A percentile compares a stretch with the other conserved stretches of the same genome.
Evolutionary conservation across 768 basidiomycete species (phyloP).

Genomic region (Xerocomellus intermedius): DNA sequence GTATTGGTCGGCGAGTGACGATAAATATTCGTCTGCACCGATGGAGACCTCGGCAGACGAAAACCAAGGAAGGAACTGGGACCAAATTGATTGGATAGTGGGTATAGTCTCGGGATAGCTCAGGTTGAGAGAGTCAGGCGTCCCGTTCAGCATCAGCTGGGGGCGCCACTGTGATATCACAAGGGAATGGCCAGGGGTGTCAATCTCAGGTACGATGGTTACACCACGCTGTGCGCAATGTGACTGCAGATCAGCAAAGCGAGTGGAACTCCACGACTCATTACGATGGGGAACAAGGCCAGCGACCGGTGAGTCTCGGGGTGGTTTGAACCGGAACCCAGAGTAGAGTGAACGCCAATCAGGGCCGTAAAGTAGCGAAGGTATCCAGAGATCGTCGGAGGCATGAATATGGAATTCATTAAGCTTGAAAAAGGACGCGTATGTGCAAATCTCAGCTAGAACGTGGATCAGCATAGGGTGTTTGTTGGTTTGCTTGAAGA

Average conservation of each 20-base stretch:
- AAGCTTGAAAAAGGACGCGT: slow-evolving; percentile 46
- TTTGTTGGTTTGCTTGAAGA: background rate
- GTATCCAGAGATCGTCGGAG: slow-evolving; percentile 44
- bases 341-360: slow-evolving; percentile 43
- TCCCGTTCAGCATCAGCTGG: slow-evolving; percentile 36
- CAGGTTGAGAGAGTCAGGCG: slow-evolving; percentile 39
- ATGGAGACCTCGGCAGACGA: slow-evolving; percentile 42
- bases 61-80: slow-evolving; percentile 41
- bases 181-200: slow-evolving; percentile 45
- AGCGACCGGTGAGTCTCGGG: slow-evolving; percentile 30
- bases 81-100: slow-evolving; percentile 43
- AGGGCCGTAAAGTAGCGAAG: slow-evolving; percentile 36
- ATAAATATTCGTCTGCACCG: slow-evolving; percentile 44
- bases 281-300: slow-evolving; percentile 39
- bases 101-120: slow-evolving; percentile 43
- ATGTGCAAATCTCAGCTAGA: slow-evolving; percentile 42
- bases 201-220: slow-evolving; percentile 42
- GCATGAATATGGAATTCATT: slow-evolving; percentile 45
- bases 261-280: slow-evolving; percentile 38
- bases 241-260: slow-evolving; percentile 36
- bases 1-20: slow-evolving; percentile 40
- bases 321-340: slow-evolving; percentile 42
- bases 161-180: slow-evolving; percentile 47
- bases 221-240: slow-evolving; percentile 39
- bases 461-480: background rate